A percentile compares a stretch with the other conserved stretches of the same genome.
Evolutionary conservation across 2,329 filamentous ascomycete species (phyloP).

Genomic region (Mariannaea elegans): DNA sequence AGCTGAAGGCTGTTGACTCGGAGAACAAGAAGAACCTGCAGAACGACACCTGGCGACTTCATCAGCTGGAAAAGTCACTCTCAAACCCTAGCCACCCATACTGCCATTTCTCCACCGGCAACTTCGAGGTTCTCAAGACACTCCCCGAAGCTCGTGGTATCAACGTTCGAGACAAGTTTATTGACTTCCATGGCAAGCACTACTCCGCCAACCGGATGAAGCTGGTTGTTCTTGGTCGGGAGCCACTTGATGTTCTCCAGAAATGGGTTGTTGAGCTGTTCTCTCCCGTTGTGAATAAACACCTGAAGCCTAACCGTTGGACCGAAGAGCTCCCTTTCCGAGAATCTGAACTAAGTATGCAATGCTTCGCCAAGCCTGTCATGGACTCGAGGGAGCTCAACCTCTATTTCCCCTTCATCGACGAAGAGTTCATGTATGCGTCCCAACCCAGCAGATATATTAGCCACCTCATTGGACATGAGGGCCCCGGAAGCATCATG

Average conservation of each 20-base stretch:
- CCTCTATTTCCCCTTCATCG: conserved; percentile 84
- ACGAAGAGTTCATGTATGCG: conserved; percentile 82
- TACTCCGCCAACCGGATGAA: conserved; percentile 97
- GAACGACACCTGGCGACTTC: conserved; percentile 85
- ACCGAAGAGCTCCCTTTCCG: conserved; percentile 59
- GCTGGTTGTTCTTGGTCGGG: conserved; percentile 83
- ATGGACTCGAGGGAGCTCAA: conserved; percentile 86
- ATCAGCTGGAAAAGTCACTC: conserved; percentile 88
- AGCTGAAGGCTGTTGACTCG: conserved; percentile 89
- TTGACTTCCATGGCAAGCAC: conserved; percentile 87
- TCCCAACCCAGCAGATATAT: conserved; percentile 87
- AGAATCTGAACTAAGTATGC: conserved; percentile 64
- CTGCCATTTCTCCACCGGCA: conserved; percentile 91
- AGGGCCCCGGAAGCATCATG: conserved; percentile 91
- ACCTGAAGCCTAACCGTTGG: conserved; percentile 71
- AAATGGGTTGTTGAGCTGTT: conserved; percentile 87
- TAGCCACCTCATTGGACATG: conserved; percentile 89
- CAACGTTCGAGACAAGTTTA: conserved; percentile 89
- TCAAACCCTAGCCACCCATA: conserved; percentile 89
- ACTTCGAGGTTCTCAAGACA: conserved; percentile 85
- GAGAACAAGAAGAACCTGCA: conserved; percentile 99
- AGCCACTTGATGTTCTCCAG: conserved; percentile 83
- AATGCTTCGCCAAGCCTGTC: conserved; percentile 89
- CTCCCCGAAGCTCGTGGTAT: conserved; percentile 81
- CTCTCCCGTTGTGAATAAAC: conserved; percentile 81